phyloP scores from a whole-genome alignment of 345 rosid genomes.

The Schrenkiella parvula region DNA sequence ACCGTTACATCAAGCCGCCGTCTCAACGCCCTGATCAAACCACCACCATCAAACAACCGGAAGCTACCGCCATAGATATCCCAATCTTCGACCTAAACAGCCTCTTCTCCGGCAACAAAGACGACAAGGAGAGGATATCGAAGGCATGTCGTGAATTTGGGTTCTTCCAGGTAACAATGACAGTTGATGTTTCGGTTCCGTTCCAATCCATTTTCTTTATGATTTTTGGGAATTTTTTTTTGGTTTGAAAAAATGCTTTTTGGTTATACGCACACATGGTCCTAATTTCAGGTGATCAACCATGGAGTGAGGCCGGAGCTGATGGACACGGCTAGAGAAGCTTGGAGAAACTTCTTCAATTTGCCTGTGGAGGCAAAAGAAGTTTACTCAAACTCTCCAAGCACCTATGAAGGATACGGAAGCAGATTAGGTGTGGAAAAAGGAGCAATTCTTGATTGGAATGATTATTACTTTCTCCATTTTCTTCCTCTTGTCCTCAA shows the following conservation, averaged over 20 bases:
- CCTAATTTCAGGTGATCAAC: slow-evolving; percentile 42
- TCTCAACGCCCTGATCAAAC: slow-evolving; percentile 34
- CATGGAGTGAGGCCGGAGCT: slow-evolving; percentile 65
- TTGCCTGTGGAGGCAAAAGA: slow-evolving; percentile 66
- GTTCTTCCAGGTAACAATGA: slow-evolving; percentile 55
- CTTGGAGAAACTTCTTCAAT: slow-evolving; percentile 69
- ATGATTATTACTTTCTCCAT: slow-evolving; percentile 81
- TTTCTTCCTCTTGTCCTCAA: slow-evolving; percentile 51
- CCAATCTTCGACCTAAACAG: slow-evolving; percentile 68
- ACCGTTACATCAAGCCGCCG: slow-evolving; percentile 54
- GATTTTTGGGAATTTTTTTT: neutral
- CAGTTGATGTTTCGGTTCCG: neutral
- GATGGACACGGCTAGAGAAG: slow-evolving; percentile 55
- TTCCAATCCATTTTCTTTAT: neutral
- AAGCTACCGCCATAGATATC: slow-evolving; percentile 36
- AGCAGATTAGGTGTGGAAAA: slow-evolving; percentile 80
- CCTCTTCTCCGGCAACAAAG: slow-evolving; percentile 21
- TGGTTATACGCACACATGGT: neutral
- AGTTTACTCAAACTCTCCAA: slow-evolving; percentile 60
- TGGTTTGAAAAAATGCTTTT: neutral
- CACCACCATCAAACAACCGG: slow-evolving; percentile 13
- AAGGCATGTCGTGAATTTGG: slow-evolving; percentile 80
- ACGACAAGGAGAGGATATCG: slow-evolving; percentile 35
- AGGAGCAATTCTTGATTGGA: slow-evolving; percentile 94
- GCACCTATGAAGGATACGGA: slow-evolving; percentile 89